Conservation (phyloP, 2,329 filamentous ascomycete species). For the Fusarium sp. region DNA sequence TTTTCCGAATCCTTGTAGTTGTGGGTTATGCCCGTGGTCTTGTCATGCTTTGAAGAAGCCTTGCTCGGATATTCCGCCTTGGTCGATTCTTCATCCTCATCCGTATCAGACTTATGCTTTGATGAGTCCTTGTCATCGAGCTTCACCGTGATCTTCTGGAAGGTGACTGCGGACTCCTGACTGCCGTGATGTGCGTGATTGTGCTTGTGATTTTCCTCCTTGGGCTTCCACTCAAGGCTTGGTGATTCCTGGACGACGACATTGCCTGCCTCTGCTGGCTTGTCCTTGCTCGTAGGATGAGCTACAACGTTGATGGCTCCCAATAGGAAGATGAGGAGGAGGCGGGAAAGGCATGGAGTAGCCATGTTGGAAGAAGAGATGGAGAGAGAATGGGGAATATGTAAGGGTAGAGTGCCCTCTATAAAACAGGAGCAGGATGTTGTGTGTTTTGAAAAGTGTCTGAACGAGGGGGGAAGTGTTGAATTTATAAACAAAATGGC, state of each 20-base stretch:
- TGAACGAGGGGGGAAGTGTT: neutral
- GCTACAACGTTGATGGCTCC: neutral
- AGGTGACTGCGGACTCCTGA: neutral
- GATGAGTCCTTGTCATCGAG: neutral
- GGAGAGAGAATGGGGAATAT: neutral
- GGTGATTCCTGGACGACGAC: neutral
- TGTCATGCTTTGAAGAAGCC: neutral
- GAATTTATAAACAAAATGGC: neutral
- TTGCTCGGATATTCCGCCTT: too few relatives aligned
- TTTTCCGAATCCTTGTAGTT: rapidly evolving
- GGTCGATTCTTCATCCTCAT: neutral
- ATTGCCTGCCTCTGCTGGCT: neutral
- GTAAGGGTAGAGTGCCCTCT: neutral
- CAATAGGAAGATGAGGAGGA: neutral
- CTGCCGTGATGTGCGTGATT: too few relatives aligned
- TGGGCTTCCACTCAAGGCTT: neutral
- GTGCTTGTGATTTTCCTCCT: neutral
- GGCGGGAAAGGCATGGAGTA: neutral
- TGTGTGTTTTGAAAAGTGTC: neutral
- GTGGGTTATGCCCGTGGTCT: neutral
- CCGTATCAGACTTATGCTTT: neutral
- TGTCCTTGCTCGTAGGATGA: neutral
- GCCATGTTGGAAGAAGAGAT: neutral
- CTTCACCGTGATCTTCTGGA: neutral
- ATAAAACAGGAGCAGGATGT: neutral